These are phyloP conservation scores for Corymbia calophylla DNA, from an alignment of 441 rosid species.

Conservation along the genomic window DNA sequence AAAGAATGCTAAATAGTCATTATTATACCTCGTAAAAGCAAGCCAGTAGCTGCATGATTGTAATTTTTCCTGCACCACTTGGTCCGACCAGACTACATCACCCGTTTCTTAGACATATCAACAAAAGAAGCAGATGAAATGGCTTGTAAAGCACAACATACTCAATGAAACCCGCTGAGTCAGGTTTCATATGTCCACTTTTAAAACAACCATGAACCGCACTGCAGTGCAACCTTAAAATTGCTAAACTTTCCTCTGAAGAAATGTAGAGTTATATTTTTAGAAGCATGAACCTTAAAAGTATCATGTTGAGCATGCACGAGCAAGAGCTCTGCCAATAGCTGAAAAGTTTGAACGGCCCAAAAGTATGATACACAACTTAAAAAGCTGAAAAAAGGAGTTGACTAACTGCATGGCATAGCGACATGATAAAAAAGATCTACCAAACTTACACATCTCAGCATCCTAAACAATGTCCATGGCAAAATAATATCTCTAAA, in stretches of 20 bases:
- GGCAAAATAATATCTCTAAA: neutral
- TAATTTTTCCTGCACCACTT: conserved; percentile 94
- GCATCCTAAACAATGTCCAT: neutral
- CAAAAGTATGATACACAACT: neutral
- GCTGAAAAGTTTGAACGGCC: neutral
- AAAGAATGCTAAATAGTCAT: neutral
- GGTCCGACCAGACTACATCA: conserved; percentile 53
- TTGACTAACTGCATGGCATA: neutral
- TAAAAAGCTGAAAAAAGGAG: neutral
- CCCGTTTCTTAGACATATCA: neutral
- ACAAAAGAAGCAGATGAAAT: neutral
- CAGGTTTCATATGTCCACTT: neutral
- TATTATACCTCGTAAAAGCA: conserved; percentile 70
- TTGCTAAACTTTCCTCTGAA: neutral
- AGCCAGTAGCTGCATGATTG: conserved; percentile 83
- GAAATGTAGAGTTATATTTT: neutral
- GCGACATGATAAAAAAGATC: neutral
- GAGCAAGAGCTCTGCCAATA: neutral
- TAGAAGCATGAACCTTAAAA: neutral
- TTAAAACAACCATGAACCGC: neutral
- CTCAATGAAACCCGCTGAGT: neutral
- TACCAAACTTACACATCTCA: neutral
- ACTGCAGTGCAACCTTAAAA: neutral
- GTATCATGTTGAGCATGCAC: neutral
- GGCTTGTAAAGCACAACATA: neutral